Evolutionary conservation across 192 early-diverging fungal species (phyloP), one percentile per base, ranked within the genome.

Genomic region (Gaertneriomyces sp.): DNA sequence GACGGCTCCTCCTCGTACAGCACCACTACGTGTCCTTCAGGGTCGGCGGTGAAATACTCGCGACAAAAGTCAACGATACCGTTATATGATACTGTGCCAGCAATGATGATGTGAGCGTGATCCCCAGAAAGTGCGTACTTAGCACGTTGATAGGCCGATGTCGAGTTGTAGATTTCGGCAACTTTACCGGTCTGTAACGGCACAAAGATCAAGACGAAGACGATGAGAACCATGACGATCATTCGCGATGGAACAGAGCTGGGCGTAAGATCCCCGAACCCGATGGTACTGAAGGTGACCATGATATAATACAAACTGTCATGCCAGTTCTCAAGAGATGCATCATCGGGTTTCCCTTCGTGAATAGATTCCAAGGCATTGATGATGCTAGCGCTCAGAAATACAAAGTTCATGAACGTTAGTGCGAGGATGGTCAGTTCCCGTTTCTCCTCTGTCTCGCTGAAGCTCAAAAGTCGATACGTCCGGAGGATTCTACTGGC

Each of bases 261-360:
- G 6, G 81, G 81, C 1, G 81, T 80, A 17, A 83, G 65, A 52
- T 83, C 81, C 7, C 81, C 81, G 67, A 83, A 83, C 4, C 81
- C 81, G 52, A 83, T 83, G 4, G 81, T 83, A 50, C 75, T 73
- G 70, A 82, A 79, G 0, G 76, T 79, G 10, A 83, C 81, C 78
- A 83, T 80, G 54, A 83, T 83, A 54, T 83, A 83, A 55, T 83
- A 83, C 51, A 83, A 63, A 52, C 71, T 73, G 58, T 83, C 81
- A 49, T 83, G 81, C 81, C 81, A 83, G 46, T 70, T 74, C 12
- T 40, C 59, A 25, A 83, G 57, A 25, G 63, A 69, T 4, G 76
- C 45, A 6, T 25, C 6, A 42, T 69, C 53, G 16, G 47, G 17
- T 38, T 57, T 67, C 1, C 42, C 42, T 39, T 44, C 16, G 61